These are phyloP conservation scores for Micractinium conductrix DNA, from an alignment of 139 green algal genomes.

Conservation along the genomic window DNA sequence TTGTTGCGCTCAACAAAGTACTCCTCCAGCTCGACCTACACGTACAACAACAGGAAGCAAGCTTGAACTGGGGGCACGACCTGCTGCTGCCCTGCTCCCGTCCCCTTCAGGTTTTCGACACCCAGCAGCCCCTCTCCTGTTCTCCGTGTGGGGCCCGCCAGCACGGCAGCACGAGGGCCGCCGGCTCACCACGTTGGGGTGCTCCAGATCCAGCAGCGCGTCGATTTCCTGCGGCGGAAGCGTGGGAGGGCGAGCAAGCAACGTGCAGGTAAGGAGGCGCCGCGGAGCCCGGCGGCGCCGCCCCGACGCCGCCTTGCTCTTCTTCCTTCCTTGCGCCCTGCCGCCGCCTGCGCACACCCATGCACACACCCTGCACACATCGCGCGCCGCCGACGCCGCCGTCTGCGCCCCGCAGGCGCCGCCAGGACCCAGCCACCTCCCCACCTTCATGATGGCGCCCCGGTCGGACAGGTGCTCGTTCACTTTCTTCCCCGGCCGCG, in stretches of 20 bases:
- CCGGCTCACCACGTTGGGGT: constrained; percentile 84
- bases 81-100: no score
- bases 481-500: constrained; percentile 48
- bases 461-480: constrained; percentile 56
- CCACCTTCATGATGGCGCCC: constrained; percentile 18
- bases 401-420: not conserved
- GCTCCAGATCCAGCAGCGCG: constrained; percentile 80
- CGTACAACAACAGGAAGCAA: no score
- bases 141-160: no score
- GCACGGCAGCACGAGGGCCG: constrained; percentile 69
- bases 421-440: not conserved
- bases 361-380: no score
- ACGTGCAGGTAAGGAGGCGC: no score
- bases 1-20: constrained; percentile 60
- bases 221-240: constrained; percentile 94
- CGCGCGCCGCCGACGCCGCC: no score
- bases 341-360: no score
- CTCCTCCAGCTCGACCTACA: not conserved
- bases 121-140: not conserved
- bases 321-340: not conserved
- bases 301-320: no score
- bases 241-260: no score
- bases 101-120: no score
- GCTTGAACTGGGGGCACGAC: no score
- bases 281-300: no score